Evolutionary conservation across 2,329 filamentous ascomycete genomes (phyloP), one percentile per base, ranked within the genome.

Genomic region (Trichoderma breve): DNA sequence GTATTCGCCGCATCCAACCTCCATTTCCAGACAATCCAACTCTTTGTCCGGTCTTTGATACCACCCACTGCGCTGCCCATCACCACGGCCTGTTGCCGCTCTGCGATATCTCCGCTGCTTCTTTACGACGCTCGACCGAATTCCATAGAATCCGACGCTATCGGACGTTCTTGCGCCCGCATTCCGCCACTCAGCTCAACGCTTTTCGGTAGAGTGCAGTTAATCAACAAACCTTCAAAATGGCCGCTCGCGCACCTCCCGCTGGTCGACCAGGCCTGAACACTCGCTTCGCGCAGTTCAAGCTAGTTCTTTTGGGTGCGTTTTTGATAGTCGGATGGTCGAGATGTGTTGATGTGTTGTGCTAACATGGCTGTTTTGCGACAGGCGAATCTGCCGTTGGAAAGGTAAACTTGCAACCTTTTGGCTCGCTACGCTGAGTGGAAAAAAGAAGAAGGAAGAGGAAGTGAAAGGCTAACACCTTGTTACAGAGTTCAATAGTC

Each of bases 261-360:
- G 85, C 87, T 79, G 88, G 87, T 78, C 84, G 86, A 77, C 88
- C 88, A 78, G 88, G 87, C 80, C 84, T 87, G 87, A 89, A 91
- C 90, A 89, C 93, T 84, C 91, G 95, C 80, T 98, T 99, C 84
- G 95, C 96, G 79, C 96, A 99, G 88, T 99, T 99, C 86, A 99
- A 99, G 88, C 89, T 99, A 78, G 96, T 99, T 76, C 87, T 99
- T 80, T 88, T 99, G 76, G 96, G 96, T 98, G 89, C 77, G 92
- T 72, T 26, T 12, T 8, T 39, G 32, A 24, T 1, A 21, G 21
- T 32, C 30, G n/a, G 43, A n/a, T 55, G 47, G 7, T 80, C 72
- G 55, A 30, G 43, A 36, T 70, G 39, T 43, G 11, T 70, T 63
- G 18, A 43, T n/a, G 28, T 24, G 47, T 64, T 57, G 15, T 24